These are phyloP conservation scores for Geotrichum aggregatum DNA, from an alignment of 1,139 yeast species.

Conservation along the genomic window DNA sequence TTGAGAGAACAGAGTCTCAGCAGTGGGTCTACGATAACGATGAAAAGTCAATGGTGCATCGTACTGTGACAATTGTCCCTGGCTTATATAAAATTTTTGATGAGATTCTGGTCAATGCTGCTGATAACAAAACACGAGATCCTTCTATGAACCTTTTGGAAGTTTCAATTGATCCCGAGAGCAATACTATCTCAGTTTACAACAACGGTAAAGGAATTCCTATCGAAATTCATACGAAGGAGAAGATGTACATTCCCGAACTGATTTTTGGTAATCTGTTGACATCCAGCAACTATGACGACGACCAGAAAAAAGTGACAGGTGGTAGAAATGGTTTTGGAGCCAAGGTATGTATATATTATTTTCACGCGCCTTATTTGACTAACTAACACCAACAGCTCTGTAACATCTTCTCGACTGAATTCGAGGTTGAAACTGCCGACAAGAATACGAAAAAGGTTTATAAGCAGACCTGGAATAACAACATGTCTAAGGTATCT, in stretches of 20 bases:
- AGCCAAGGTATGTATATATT: conserved; percentile 56
- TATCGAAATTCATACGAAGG: conserved; percentile 86
- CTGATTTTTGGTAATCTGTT: conserved; percentile 91
- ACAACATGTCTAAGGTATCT: conserved; percentile 76
- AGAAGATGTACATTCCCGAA: conserved; percentile 90
- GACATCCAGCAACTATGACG: conserved; percentile 95
- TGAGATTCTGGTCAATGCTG: conserved; percentile 96
- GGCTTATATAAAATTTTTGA: conserved; percentile 95
- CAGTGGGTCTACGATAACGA: conserved; percentile 83
- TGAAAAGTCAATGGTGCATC: conserved; percentile 61
- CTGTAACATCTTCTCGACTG: conserved; percentile 87
- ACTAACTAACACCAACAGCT: conserved; percentile 36
- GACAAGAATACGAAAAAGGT: conserved; percentile 59
- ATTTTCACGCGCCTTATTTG: conserved; percentile 21
- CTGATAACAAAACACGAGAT: conserved; percentile 96
- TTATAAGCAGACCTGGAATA: conserved; percentile 79
- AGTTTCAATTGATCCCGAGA: conserved; percentile 73
- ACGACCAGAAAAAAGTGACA: conserved; percentile 88
- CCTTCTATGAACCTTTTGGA: conserved; percentile 80
- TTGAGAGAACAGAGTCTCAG: conserved; percentile 70
- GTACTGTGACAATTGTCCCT: conserved; percentile 77
- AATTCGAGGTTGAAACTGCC: conserved; percentile 85
- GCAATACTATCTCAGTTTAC: conserved; percentile 69
- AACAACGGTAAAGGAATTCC: conserved; percentile 98
- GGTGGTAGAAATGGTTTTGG: conserved; percentile 99